Evolutionary conservation across 441 rosid species (phyloP).

Genomic region (Brassica hybrid): DNA sequence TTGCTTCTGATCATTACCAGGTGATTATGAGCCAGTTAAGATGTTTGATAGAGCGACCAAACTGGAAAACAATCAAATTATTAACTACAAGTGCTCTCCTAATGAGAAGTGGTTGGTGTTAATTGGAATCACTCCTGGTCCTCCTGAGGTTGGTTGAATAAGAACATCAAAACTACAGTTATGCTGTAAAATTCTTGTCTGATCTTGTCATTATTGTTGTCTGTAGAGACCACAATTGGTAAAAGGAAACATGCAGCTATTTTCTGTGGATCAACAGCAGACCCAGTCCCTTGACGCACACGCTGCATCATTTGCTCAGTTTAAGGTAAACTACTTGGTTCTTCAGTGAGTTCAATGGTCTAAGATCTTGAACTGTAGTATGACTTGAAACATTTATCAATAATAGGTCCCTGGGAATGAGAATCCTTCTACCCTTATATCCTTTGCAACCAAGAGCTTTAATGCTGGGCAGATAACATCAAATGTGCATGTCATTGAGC

Average conservation of each 20-base stretch:
- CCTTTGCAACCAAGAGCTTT: conserved; percentile 9
- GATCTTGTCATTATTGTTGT: conserved; percentile 36
- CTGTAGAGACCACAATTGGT: conserved; percentile 91
- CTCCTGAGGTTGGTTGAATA: conserved; percentile 74
- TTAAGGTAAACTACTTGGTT: conserved; percentile 57
- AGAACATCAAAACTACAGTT: background rate
- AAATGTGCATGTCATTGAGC: conserved; percentile 91
- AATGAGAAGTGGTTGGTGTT: conserved; percentile 94
- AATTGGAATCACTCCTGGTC: conserved; percentile 96
- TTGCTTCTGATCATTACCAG: conserved; percentile 43
- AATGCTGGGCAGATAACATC: conserved; percentile 92
- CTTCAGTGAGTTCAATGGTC: background rate
- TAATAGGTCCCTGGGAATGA: conserved; percentile 56
- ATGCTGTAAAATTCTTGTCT: conserved; percentile 12
- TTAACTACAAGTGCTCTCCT: conserved; percentile 80
- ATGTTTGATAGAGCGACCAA: conserved; percentile 74
- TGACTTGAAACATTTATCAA: conserved; percentile 15
- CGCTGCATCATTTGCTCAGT: conserved; percentile 95
- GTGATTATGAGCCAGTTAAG: conserved; percentile 97
- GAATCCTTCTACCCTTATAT: conserved; percentile 7
- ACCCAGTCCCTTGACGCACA: conserved; percentile 99
- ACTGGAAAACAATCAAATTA: background rate
- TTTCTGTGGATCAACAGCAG: conserved; percentile 98
- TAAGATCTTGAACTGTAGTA: conserved; percentile 6
- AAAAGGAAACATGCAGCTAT: conserved; percentile 99